These are phyloP conservation scores for Acrasis kona DNA, from an alignment of 78 protist genomes.

Conservation along the genomic window DNA sequence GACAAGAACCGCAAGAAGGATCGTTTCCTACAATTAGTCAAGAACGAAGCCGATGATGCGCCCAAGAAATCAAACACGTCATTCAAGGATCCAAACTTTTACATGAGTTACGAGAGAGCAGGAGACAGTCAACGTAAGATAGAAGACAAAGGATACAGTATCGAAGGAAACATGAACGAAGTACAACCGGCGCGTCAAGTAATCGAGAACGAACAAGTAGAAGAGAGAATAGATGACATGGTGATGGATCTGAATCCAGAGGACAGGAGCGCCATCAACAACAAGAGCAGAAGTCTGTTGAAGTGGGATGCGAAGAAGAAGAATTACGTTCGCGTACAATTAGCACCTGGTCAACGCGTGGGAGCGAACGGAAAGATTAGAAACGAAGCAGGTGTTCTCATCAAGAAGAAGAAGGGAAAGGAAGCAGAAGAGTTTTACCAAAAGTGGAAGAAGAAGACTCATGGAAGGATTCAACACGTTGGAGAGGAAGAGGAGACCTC, in stretches of 20 bases:
- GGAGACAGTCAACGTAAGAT: neutral
- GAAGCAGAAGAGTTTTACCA: neutral
- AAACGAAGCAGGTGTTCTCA: neutral
- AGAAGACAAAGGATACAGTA: neutral
- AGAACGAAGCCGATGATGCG: neutral
- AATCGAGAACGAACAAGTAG: neutral
- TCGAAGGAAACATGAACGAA: neutral
- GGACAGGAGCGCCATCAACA: neutral
- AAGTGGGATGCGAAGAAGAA: conserved; percentile 27
- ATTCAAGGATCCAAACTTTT: neutral
- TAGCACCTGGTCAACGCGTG: neutral
- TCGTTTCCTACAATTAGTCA: neutral
- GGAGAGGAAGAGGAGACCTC: conserved; percentile 33
- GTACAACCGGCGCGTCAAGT: neutral
- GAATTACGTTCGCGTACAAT: conserved; percentile 10
- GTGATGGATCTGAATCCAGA: conserved; percentile 14
- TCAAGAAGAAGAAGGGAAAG: conserved; percentile 8
- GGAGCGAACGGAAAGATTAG: neutral
- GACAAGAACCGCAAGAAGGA: neutral
- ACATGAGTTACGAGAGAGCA: neutral
- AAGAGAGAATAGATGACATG: neutral
- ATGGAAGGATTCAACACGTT: conserved; percentile 14
- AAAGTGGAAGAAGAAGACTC: conserved; percentile 7
- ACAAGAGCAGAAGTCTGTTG: neutral
- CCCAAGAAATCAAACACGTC: neutral